Evolutionary conservation across 2,329 filamentous ascomycete genomes (phyloP).

Genomic region (Albifimbria verrucaria): DNA sequence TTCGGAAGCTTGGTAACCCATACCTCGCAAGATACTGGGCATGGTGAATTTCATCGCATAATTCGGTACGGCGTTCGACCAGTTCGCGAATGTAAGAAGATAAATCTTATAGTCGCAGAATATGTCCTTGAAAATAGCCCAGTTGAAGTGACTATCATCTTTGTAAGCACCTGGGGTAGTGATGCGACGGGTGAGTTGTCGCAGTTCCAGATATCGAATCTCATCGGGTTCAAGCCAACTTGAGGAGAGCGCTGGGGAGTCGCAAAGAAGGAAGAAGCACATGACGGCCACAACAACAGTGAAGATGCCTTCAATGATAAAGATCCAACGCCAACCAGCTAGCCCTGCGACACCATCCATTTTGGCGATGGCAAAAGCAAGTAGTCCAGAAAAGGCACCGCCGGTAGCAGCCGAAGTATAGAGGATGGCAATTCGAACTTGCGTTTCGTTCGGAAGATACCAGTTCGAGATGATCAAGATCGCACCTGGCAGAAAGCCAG

Average conservation of each 20-base stretch:
- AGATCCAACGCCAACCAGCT: conserved; percentile 49
- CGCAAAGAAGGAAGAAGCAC: conserved; percentile 45
- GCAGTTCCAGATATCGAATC: conserved; percentile 36
- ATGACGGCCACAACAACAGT: conserved; percentile 33
- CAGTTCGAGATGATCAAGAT: conserved; percentile 29
- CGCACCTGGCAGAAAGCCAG: conserved; percentile 27
- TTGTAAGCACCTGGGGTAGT: conserved; percentile 18
- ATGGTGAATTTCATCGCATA: conserved; percentile 31
- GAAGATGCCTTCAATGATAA: conserved; percentile 48
- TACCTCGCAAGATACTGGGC: conserved; percentile 36
- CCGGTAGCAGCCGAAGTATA: conserved; percentile 32
- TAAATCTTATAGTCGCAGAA: conserved; percentile 45
- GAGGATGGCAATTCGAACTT: conserved; percentile 28
- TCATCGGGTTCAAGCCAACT: conserved; percentile 36
- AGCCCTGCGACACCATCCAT: conserved; percentile 42
- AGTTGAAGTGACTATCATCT: conserved; percentile 27
- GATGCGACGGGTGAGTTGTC: conserved; percentile 27
- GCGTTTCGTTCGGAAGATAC: conserved; percentile 27
- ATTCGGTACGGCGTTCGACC: conserved; percentile 36
- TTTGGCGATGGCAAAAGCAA: conserved; percentile 41
- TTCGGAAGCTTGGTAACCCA: conserved; percentile 34
- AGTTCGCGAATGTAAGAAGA: conserved; percentile 38
- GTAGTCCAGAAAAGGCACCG: conserved; percentile 43
- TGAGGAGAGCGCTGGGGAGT: conserved; percentile 31
- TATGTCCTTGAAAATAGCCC: conserved; percentile 32